Base-by-base conservation (phyloP, 192 early-diverging fungal species). In the Coemansia reversa region DNA sequence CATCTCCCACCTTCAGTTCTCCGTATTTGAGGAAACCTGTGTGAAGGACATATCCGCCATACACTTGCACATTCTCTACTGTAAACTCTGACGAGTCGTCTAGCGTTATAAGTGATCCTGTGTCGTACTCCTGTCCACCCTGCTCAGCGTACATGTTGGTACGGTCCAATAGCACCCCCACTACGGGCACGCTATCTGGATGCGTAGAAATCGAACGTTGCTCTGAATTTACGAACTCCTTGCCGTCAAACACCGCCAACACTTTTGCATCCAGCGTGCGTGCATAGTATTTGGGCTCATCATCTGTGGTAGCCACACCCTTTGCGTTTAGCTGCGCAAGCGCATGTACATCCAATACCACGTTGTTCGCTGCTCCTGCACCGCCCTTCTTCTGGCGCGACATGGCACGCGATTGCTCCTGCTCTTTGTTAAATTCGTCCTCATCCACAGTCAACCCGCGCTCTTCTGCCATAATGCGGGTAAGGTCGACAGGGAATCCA, bases 131-230 rank as follows among this genome's bases (percentile, higher is more conserved):
- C 76, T 98, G 97, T 20, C 97, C 97, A 80, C 97, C 97, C 64
- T 89, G 88, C 81, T 97, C 97, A 23, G 97, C 94, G 66, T 98
- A 98, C 69, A 98, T 95, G 88, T 95, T 95, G 57, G 97, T 96
- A 67, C 89, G 84, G 84, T 98, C 94, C 61, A 96, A 86, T 25
- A 98, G 72, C 25, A 98, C 84, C 52, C 97, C 97, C 65, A 97
- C 91, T 7, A 83, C 79, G 49, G 86, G 79, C 55, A 84, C 83
- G n/a, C 80, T 72, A 1, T 84, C 80, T 7, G 86, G 81, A 50
- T 83, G 54, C 18, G 67, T 63, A 3, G 55, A 63, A 45, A 70
- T 61, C 20, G 77, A 80, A 29, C 57, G 62, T n/a, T 23, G 33
- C 66, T 85, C 84, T 48, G 75, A 76, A 32, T 74, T 54, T 5